A percentile compares a stretch with the other conserved stretches of the same genome.
phyloP scores from a whole-genome alignment of 139 green algal genomes.

The Coelastrella sp. region DNA sequence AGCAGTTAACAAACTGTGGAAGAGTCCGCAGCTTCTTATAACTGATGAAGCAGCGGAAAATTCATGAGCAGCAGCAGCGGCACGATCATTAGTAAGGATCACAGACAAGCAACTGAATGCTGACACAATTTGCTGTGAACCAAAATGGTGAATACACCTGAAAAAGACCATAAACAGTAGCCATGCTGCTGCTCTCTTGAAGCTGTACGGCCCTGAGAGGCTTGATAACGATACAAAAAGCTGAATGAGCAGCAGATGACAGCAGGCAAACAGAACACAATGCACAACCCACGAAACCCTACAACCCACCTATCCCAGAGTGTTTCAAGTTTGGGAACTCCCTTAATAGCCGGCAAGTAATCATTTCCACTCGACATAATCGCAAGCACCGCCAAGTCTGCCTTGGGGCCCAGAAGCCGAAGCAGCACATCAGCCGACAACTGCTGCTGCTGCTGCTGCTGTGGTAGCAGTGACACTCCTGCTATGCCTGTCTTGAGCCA shows the following conservation, averaged over 20 bases:
- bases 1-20: constrained; percentile 44
- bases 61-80: neutral
- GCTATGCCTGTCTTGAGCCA: constrained; percentile 6
- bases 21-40: constrained; percentile 55
- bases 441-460: constrained; percentile 1
- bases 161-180: too few relatives aligned
- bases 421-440: constrained; percentile 10
- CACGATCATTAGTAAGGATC: too few relatives aligned
- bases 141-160: too few relatives aligned
- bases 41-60: neutral
- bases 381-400: constrained; percentile 75
- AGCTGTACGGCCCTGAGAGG: too few relatives aligned
- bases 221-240: too few relatives aligned
- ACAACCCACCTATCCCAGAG: constrained; percentile 19
- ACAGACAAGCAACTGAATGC: too few relatives aligned
- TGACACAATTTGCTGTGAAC: too few relatives aligned
- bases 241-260: too few relatives aligned
- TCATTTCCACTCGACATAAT: constrained; percentile 82
- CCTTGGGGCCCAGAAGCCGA: constrained; percentile 48
- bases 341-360: constrained; percentile 78
- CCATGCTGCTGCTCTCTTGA: too few relatives aligned
- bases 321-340: neutral
- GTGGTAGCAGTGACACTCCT: neutral
- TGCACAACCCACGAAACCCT: neutral
- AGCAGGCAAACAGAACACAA: too few relatives aligned